Evolutionary conservation across 1,139 yeast genomes (phyloP).

Genomic region (Debaryomyces subglobosus): DNA sequence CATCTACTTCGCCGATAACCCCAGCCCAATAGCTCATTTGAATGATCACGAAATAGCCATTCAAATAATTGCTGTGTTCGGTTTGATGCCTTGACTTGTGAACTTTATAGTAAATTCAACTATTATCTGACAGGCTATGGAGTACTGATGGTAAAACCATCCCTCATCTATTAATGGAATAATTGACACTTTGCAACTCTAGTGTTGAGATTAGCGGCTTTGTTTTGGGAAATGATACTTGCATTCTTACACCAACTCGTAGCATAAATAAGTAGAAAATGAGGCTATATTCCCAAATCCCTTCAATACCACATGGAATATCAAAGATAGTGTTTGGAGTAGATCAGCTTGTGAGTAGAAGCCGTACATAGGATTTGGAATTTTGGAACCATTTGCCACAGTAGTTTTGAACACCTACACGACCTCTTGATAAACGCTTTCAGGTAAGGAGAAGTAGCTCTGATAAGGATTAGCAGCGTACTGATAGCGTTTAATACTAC

Average conservation of each 20-base stretch:
- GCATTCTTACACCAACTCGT: too few relatives aligned
- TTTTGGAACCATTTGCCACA: not conserved
- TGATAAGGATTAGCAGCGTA: not conserved
- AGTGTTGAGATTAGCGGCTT: too few relatives aligned
- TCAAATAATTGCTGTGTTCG: too few relatives aligned
- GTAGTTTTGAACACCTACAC: not conserved
- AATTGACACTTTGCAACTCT: too few relatives aligned
- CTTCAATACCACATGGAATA: not conserved
- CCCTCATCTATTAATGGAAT: too few relatives aligned
- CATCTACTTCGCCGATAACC: not conserved
- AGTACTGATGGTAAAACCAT: not conserved
- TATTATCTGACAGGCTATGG: not conserved
- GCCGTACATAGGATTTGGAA: not conserved
- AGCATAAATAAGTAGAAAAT: too few relatives aligned
- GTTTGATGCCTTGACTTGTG: not conserved
- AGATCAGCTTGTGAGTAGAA: not conserved
- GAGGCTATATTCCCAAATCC: too few relatives aligned
- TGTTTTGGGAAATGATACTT: too few relatives aligned
- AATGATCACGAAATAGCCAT: too few relatives aligned
- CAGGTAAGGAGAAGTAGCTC: not conserved
- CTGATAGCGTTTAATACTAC: not conserved
- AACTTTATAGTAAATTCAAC: not conserved
- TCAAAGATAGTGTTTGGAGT: not conserved
- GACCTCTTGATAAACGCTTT: not conserved
- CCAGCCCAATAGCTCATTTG: not conserved